phyloP scores from a whole-genome alignment of 345 rosid species.

The Xanthoceras sorbifolium region DNA sequence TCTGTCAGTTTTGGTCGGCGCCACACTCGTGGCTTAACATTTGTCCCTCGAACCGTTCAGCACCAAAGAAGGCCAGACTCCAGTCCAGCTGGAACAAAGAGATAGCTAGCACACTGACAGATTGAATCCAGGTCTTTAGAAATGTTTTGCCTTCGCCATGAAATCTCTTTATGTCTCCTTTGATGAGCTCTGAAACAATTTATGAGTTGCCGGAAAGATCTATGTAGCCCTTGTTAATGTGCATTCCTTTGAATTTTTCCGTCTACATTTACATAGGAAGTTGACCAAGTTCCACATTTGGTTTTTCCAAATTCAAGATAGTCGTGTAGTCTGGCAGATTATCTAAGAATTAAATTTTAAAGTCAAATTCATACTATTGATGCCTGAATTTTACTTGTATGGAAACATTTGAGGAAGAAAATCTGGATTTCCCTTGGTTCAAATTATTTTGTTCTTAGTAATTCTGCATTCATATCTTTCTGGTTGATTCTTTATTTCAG shows the following conservation, averaged over 20 bases:
- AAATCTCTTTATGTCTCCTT: not conserved
- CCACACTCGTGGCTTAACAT: slow-evolving; percentile 67
- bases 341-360: not conserved
- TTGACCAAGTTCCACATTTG: slow-evolving; percentile 8
- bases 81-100: slow-evolving; percentile 25
- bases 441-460: no score
- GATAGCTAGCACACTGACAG: slow-evolving; percentile 18
- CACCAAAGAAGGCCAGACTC: slow-evolving; percentile 43
- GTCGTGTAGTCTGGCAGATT: not conserved
- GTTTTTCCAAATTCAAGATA: not conserved
- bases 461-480: no score
- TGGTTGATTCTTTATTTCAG: no score
- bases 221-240: not conserved
- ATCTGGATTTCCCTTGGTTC: not conserved
- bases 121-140: not conserved
- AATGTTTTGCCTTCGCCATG: not conserved
- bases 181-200: slow-evolving; percentile 1
- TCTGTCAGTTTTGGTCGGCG: slow-evolving; percentile 83
- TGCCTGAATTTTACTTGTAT: not conserved
- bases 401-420: not conserved
- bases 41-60: slow-evolving; percentile 72
- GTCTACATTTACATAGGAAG: not conserved
- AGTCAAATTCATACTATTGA: not conserved
- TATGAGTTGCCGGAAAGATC: not conserved
- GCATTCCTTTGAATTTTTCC: not conserved